phyloP scores from a whole-genome alignment of 164 flowering plant genomes.

The Umbilicus rupestris region DNA sequence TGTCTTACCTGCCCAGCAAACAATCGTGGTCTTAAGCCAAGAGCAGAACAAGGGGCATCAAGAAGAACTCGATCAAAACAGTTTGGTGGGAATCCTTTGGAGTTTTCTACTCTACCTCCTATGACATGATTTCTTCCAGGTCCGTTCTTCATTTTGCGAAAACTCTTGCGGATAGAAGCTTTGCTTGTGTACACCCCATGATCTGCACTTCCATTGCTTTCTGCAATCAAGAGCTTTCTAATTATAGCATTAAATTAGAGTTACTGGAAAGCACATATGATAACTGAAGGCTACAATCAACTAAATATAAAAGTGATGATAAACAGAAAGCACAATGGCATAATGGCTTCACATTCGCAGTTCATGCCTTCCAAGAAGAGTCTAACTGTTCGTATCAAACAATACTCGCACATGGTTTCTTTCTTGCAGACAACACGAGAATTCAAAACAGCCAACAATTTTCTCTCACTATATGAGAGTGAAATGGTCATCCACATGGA shows the following conservation, averaged over 20 bases:
- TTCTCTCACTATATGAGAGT: background rate
- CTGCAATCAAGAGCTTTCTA: conserved; percentile 23
- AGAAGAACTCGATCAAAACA: conserved; percentile 95
- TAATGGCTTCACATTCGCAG: background rate
- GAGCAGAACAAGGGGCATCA: conserved; percentile 99
- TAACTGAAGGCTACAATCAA: background rate
- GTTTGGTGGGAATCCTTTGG: conserved; percentile 65
- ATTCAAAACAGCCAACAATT: background rate
- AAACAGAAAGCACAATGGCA: background rate
- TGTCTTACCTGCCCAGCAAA: conserved; percentile 65
- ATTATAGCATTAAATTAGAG: background rate
- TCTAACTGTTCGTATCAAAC: background rate
- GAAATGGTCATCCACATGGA: background rate
- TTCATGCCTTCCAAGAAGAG: background rate
- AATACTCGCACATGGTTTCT: background rate
- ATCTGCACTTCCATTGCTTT: conserved; percentile 21
- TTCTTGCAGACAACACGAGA: background rate
- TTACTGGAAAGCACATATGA: background rate
- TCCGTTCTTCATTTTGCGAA: conserved; percentile 62
- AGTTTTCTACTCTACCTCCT: conserved; percentile 70
- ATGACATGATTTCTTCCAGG: conserved; percentile 65
- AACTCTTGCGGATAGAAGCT: conserved; percentile 41
- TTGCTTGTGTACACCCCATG: conserved; percentile 34
- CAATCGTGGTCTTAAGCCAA: conserved; percentile 89
- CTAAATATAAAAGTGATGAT: background rate